phyloP scores from a whole-genome alignment of 139 green algal species.

The Chlamydomonas schloesseri region DNA sequence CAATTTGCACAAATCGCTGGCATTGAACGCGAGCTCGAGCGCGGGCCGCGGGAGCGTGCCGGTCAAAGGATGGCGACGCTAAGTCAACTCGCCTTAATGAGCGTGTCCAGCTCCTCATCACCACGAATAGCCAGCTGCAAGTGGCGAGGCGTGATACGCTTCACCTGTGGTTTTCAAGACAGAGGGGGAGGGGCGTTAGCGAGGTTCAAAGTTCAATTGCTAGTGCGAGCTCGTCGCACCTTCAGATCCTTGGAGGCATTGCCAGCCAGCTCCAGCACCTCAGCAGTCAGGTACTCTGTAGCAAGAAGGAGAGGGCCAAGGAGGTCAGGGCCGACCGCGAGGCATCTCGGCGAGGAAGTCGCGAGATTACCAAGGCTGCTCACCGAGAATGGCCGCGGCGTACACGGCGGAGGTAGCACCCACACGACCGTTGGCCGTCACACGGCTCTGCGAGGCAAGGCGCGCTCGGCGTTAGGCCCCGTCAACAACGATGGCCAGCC shows the following conservation, averaged over 20 bases:
- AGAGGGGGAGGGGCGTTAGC: neutral
- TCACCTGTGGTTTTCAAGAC: conserved; percentile 77
- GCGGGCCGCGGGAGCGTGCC: neutral
- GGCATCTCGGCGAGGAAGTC: neutral
- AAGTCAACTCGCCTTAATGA: conserved; percentile 92
- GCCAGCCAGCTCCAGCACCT: conserved; percentile 98
- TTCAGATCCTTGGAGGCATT: conserved; percentile 99
- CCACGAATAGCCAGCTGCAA: conserved; percentile 99
- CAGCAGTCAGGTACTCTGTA: conserved; percentile 92
- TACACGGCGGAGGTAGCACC: conserved; percentile 98
- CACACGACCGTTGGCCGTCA: conserved; percentile 95
- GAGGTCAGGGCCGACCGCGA: neutral
- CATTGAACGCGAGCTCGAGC: neutral
- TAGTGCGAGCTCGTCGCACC: conserved; percentile 58
- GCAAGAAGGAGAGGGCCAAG: neutral
- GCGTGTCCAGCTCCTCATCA: conserved; percentile 99
- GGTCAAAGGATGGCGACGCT: neutral
- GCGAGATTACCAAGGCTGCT: conserved; percentile 23
- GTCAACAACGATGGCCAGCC: conserved; percentile 2
- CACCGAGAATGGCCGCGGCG: conserved; percentile 95
- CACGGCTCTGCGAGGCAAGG: conserved; percentile 73
- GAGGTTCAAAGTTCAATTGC: neutral
- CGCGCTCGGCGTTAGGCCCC: neutral
- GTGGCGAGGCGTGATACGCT: conserved; percentile 99
- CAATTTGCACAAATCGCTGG: neutral